These are phyloP conservation scores for Komagataea norvegica DNA, from an alignment of 1,139 yeast species.

Conservation along the genomic window DNA sequence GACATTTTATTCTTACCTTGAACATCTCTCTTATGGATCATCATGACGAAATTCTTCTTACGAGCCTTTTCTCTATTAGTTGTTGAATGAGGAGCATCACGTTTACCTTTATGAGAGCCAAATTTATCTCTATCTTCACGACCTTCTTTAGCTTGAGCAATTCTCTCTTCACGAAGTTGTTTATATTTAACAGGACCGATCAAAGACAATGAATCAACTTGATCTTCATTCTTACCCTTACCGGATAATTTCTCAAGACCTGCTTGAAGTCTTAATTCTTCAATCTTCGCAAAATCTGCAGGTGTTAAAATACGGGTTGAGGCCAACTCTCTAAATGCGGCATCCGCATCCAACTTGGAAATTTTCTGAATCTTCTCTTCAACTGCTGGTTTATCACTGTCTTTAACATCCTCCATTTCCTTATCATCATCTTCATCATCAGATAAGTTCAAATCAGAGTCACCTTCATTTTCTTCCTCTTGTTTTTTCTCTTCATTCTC, in stretches of 20 bases:
- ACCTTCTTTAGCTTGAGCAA: slow-evolving; percentile 84
- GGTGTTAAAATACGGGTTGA: slow-evolving; percentile 83
- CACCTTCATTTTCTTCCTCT: slow-evolving; percentile 30
- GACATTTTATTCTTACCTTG: slow-evolving; percentile 92
- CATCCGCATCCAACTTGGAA: slow-evolving; percentile 28
- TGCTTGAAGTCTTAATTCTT: slow-evolving; percentile 78
- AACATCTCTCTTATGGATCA: slow-evolving; percentile 90
- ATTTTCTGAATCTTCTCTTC: slow-evolving; percentile 22
- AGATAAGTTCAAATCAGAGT: slow-evolving; percentile 40
- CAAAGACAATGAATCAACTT: slow-evolving; percentile 72
- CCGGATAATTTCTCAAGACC: slow-evolving; percentile 69
- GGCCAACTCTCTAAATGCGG: slow-evolving; percentile 60
- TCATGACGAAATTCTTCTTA: slow-evolving; percentile 98
- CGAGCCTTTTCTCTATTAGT: slow-evolving; percentile 95
- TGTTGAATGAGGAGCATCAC: slow-evolving; percentile 78
- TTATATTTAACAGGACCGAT: slow-evolving; percentile 85
- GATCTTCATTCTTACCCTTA: slow-evolving; percentile 59
- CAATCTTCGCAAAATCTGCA: slow-evolving; percentile 93
- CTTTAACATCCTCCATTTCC: slow-evolving; percentile 25
- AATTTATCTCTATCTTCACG: slow-evolving; percentile 88
- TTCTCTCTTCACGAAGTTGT: slow-evolving; percentile 82
- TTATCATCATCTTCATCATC: slow-evolving; percentile 37
- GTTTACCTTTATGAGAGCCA: slow-evolving; percentile 82
- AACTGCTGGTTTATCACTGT: slow-evolving; percentile 12
- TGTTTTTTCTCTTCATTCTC: slow-evolving; percentile 33